Base-by-base conservation (phyloP, 2,329 filamentous ascomycete genomes). In the Calonectria hongkongensis region DNA sequence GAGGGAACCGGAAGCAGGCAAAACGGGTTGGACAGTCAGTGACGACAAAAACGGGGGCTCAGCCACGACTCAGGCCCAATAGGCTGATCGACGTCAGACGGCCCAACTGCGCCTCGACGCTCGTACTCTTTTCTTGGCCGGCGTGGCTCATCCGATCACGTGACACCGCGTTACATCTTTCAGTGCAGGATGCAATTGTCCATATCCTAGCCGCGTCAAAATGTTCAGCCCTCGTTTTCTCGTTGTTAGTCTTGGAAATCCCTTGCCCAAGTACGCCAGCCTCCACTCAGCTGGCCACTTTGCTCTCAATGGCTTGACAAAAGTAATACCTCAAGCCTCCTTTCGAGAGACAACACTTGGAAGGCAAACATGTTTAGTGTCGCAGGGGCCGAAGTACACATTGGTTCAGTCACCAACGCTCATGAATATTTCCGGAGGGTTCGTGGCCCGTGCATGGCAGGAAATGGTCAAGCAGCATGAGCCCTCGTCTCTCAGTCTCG, bases 251-350 rank as follows among this genome's bases (percentile, higher is more conserved):
- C 90, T 99, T 74, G 97, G 97, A 77, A 98, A 98, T 79, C 95
- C 94, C 8, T 87, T 89, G 8, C 87, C 91, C 2, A 96, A 96
- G 84, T 90, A 91, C 76, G 89, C 93, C 75, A 97, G 94, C 25
- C 92, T 96, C 9, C 97, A 98, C 85, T 96, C 93, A 28, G 95
- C 95, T 16, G 97, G 96, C 13, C 96, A 98, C 86, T 90, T 92
- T 69, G 90, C 95, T 56, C 90, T 98, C 76, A 87, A 90, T 67
- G 87, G 89, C 2, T 85, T 96, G 10, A 87, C 88, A 25, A 86
- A 85, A 18, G 78, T 81, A 16, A 78, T 85, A 5, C 73, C 75
- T 3, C 87, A 90, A 75, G 87, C 91, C 0, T 69, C 84, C 0
- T 92, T 93, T 79, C 81, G 80, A 27, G 86, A 82, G 76, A 83